Evolutionary conservation across 306 rosid species (phyloP).

Genomic region (Quercus robur): DNA sequence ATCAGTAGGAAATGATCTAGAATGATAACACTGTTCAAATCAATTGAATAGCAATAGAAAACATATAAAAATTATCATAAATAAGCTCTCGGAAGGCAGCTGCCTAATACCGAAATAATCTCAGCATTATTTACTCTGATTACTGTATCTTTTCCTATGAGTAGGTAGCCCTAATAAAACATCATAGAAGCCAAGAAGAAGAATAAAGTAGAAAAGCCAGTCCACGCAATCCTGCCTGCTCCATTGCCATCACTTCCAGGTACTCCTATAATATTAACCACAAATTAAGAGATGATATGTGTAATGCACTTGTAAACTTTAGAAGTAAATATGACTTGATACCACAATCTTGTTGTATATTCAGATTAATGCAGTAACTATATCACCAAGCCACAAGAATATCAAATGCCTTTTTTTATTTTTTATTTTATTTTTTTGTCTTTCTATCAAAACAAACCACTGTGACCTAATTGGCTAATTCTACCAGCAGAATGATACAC

Average conservation of each 20-base stretch:
- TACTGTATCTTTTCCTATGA: neutral
- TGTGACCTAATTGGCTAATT: too few relatives aligned
- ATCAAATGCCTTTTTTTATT: too few relatives aligned
- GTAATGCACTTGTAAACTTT: neutral
- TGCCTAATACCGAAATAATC: conserved; percentile 1
- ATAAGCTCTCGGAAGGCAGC: conserved; percentile 6
- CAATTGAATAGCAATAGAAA: conserved; percentile 8
- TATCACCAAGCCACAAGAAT: too few relatives aligned
- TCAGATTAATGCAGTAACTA: too few relatives aligned
- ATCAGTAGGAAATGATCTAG: neutral
- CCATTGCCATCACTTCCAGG: conserved; percentile 23
- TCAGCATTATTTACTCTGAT: conserved; percentile 19
- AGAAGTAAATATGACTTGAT: too few relatives aligned
- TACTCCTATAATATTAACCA: conserved; percentile 11
- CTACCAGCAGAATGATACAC: too few relatives aligned
- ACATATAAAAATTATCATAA: conserved; percentile 8
- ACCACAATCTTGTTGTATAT: too few relatives aligned
- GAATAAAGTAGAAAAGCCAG: conserved; percentile 41
- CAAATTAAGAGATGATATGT: neutral
- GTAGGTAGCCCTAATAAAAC: conserved; percentile 24
- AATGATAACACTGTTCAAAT: conserved; percentile 12
- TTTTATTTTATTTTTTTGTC: too few relatives aligned
- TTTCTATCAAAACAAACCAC: too few relatives aligned
- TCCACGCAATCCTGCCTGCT: conserved; percentile 34
- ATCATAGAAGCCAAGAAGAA: conserved; percentile 39